Base-by-base conservation (phyloP, 2,329 filamentous ascomycete species). In the Colletotrichum ledebouriae region DNA sequence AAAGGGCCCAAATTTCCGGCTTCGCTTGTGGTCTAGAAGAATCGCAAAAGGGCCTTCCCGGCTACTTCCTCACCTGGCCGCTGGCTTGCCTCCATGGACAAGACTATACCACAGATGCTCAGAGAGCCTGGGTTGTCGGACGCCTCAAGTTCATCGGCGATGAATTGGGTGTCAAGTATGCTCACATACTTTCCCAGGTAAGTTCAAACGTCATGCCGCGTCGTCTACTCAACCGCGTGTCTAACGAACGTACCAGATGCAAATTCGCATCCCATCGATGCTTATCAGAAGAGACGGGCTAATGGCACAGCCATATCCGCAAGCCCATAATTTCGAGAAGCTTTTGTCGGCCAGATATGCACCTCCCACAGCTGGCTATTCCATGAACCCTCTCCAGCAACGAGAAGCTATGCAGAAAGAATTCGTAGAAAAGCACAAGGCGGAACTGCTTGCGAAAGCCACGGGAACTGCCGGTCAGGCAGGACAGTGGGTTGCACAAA, bases 211-310 rank as follows among this genome's bases (percentile, higher is more conserved):
- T 22, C 12, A 20, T 29, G 6, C 20, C 13, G 20, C 49, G 12
- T 41, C 10, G 10, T 7, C 1, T 29, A 29, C 6, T 6, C 29
- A 29, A 29, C 1, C 7, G 29, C 29, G 29, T 29, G 29, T 9
- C 65, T 68, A 42, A 62, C 46, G 6, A 67, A 6, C 13, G 15
- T 33, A 22, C 17, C 57, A 89, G 87, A 80, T 89, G 59, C 82
- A 87, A 73, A 76, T 89, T 59, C 86, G 88, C 25, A 81, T 89
- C 17, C 88, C 88, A 2, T 89, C 86, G 0, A 89, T 90, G 87
- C 81, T 89, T 69, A 89, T 90, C 74, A 83, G 81, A 33, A 79
- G 83, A 41, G 86, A 89, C 72, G 81, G 81, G 4, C 75, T 87
- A 10, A 80, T 86, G 78, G 79, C 81, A 2, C 79, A 77, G 55